phyloP scores from a whole-genome alignment of 768 basidiomycete genomes.

The Pulveroboletus frians region DNA sequence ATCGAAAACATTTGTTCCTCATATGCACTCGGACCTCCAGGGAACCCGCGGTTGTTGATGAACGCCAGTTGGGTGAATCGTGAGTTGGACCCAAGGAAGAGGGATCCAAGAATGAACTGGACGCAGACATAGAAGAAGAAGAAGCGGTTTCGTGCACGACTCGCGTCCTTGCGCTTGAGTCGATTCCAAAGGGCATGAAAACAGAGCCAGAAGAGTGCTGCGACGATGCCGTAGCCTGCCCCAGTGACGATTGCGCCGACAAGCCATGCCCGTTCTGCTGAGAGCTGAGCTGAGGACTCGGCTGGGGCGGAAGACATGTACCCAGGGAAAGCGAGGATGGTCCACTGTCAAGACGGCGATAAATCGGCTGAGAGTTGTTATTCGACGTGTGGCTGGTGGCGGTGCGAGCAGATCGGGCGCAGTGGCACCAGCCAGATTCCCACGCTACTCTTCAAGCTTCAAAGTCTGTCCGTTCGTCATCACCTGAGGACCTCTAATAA shows the following conservation, averaged over 20 bases:
- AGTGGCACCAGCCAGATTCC: too few species aligned
- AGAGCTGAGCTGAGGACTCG: conserved; percentile 15
- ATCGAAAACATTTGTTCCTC: conserved; percentile 28
- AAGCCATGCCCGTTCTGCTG: conserved; percentile 27
- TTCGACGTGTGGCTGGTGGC: neutral
- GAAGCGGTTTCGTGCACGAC: conserved; percentile 11
- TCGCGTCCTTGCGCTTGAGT: conserved; percentile 12
- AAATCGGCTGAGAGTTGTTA: too few species aligned
- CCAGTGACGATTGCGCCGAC: conserved; percentile 25
- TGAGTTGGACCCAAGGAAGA: conserved; percentile 25
- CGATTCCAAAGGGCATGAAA: conserved; percentile 15
- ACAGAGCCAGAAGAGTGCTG: conserved; percentile 23
- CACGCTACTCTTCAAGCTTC: too few species aligned
- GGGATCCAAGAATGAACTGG: conserved; percentile 22
- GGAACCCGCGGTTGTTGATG: conserved; percentile 23
- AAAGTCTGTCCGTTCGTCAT: too few species aligned
- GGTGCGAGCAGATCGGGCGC: neutral
- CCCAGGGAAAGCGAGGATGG: neutral
- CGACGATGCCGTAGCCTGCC: conserved; percentile 25
- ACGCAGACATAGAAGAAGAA: conserved; percentile 22
- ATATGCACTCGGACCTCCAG: conserved; percentile 24
- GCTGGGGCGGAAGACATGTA: conserved; percentile 18
- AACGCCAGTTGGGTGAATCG: conserved; percentile 29
- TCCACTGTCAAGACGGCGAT: neutral
- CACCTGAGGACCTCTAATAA: too few species aligned